Evolutionary conservation across 2,329 filamentous ascomycete genomes (phyloP).

Genomic region (Penicillium griseofulvum): DNA sequence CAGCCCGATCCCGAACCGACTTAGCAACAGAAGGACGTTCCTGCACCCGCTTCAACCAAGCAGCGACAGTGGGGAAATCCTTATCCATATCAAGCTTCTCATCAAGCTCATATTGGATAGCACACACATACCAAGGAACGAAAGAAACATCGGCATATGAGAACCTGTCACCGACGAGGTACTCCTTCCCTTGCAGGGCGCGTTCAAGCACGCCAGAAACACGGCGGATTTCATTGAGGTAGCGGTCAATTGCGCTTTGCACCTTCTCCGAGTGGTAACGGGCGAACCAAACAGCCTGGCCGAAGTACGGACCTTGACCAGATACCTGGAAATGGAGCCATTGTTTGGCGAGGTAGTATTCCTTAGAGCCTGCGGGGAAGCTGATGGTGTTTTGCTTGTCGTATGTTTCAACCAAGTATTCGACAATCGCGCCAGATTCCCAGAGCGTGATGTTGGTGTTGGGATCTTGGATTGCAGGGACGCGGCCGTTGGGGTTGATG

Average conservation of each 20-base stretch:
- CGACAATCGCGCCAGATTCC: conserved; percentile 47
- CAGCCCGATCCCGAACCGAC: conserved; percentile 16
- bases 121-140: conserved; percentile 34
- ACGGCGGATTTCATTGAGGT: conserved; percentile 46
- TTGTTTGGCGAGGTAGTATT: conserved; percentile 42
- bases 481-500: conserved; percentile 37
- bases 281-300: conserved; percentile 48
- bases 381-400: conserved; percentile 41
- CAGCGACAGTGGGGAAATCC: conserved; percentile 29
- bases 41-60: conserved; percentile 31
- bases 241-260: conserved; percentile 45
- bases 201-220: conserved; percentile 46
- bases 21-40: conserved; percentile 28
- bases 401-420: conserved; percentile 47
- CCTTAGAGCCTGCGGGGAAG: conserved; percentile 34
- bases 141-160: conserved; percentile 46
- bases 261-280: conserved; percentile 45
- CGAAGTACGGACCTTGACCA: conserved; percentile 52
- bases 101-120: conserved; percentile 17
- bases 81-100: conserved; percentile 26
- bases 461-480: conserved; percentile 37
- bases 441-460: conserved; percentile 42
- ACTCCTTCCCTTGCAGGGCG: conserved; percentile 37
- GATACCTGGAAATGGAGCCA: conserved; percentile 49
- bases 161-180: conserved; percentile 45